A percentile compares a stretch with the other conserved stretches of the same genome.
phyloP scores from a whole-genome alignment of 306 rosid species.

The Gleditsia sinensis region DNA sequence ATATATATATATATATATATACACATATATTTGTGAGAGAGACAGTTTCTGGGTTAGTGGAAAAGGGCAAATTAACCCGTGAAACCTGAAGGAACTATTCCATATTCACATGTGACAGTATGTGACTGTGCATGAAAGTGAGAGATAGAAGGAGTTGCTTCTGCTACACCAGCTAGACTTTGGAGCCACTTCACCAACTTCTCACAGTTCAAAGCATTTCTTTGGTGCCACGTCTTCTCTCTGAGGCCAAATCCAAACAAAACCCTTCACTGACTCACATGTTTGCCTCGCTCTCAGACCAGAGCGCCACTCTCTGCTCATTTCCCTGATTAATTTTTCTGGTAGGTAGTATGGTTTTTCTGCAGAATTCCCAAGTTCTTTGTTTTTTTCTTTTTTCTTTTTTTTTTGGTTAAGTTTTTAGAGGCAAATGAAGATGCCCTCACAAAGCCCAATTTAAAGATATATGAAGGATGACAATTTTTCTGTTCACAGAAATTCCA shows the following conservation, averaged over 20 bases:
- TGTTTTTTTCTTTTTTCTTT: too few relatives aligned
- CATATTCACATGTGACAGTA: conserved; percentile 30
- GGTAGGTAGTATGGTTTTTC: not conserved
- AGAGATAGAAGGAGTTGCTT: conserved; percentile 1
- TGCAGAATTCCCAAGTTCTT: not conserved
- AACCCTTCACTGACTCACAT: conserved; percentile 39
- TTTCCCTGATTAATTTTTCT: not conserved
- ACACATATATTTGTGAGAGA: too few relatives aligned
- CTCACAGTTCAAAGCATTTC: conserved; percentile 23
- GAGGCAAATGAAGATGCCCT: not conserved
- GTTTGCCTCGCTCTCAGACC: conserved; percentile 27
- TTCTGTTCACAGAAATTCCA: too few relatives aligned
- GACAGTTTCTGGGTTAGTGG: not conserved
- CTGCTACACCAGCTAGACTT: not conserved
- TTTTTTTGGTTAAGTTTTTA: not conserved
- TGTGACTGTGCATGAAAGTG: conserved; percentile 34
- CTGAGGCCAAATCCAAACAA: conserved; percentile 24
- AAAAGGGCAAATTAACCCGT: conserved; percentile 43
- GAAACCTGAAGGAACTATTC: conserved; percentile 29
- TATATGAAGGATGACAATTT: too few relatives aligned
- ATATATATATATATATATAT: not conserved
- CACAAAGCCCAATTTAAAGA: conserved; percentile 14
- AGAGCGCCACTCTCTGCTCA: conserved; percentile 24
- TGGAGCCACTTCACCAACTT: conserved; percentile 40
- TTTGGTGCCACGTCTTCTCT: conserved; percentile 35